Evolutionary conservation across 495 filamentous ascomycete species (phyloP).

Genomic region (Pyronema omphalodes): DNA sequence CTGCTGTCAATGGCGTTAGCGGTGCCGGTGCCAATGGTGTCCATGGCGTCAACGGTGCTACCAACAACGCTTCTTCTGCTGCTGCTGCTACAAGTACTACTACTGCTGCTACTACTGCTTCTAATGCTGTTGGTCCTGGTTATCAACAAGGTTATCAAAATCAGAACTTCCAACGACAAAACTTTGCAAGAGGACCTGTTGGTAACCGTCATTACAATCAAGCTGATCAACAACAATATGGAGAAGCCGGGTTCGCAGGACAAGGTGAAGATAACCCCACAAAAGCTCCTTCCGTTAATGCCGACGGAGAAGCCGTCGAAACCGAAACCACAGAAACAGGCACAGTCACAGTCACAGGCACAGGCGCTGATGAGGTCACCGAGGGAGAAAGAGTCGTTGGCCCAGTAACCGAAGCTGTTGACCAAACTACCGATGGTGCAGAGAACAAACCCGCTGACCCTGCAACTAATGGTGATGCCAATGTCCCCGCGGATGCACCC

Average conservation of each 20-base stretch:
- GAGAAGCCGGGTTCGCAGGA: too few species aligned
- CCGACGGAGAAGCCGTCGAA: too few species aligned
- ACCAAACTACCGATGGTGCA: slow-evolving; percentile 21
- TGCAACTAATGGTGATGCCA: slow-evolving; percentile 18
- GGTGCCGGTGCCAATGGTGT: too few species aligned
- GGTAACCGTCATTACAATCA: neutral
- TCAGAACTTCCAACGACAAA: slow-evolving; percentile 25
- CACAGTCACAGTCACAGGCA: slow-evolving; percentile 11
- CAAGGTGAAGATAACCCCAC: too few species aligned
- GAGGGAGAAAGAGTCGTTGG: neutral
- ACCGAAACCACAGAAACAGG: slow-evolving; percentile 16
- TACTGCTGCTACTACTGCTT: slow-evolving; percentile 12
- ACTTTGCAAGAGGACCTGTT: slow-evolving; percentile 19
- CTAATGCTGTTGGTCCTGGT: slow-evolving; percentile 26
- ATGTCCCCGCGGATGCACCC: neutral
- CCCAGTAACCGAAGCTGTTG: slow-evolving; percentile 17
- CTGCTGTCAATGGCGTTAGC: too few species aligned
- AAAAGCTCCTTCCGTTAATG: too few species aligned
- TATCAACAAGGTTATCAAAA: slow-evolving; percentile 25
- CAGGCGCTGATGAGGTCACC: neutral
- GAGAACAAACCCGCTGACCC: slow-evolving; percentile 4
- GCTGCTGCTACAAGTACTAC: too few species aligned
- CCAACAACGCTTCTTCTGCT: slow-evolving; percentile 6
- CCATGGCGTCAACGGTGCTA: too few species aligned
- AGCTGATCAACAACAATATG: neutral